These are phyloP conservation scores for Phaffomyces thermotolerans DNA, from an alignment of 805 yeast species.

Conservation along the genomic window DNA sequence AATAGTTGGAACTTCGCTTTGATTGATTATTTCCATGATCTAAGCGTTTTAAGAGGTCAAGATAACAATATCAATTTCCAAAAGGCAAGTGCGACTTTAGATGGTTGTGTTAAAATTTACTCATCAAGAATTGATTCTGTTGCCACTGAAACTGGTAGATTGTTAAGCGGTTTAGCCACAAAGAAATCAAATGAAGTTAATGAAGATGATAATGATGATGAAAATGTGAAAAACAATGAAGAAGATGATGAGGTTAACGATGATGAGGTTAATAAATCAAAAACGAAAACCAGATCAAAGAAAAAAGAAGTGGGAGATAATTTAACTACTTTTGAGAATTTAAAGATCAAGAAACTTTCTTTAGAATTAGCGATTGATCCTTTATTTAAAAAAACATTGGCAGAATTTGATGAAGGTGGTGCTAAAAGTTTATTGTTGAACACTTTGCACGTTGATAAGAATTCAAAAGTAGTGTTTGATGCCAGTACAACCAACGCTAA, in stretches of 20 bases:
- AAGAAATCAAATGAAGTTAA: conserved; percentile 21
- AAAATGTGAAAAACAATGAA: conserved; percentile 7
- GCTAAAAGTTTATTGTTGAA: conserved; percentile 63
- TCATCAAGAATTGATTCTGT: conserved; percentile 91
- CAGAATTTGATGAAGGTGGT: conserved; percentile 81
- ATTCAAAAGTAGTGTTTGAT: conserved; percentile 59
- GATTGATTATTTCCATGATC: conserved; percentile 85
- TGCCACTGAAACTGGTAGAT: conserved; percentile 80
- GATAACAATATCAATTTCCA: conserved; percentile 79
- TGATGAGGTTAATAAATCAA: conserved; percentile 6
- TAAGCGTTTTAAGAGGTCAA: conserved; percentile 66
- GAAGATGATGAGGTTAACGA: not conserved
- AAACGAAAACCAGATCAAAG: conserved; percentile 24
- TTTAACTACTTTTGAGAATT: conserved; percentile 40
- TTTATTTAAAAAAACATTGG: conserved; percentile 62
- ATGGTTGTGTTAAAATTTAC: conserved; percentile 91
- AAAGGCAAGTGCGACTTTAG: conserved; percentile 82
- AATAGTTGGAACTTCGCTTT: conserved; percentile 89
- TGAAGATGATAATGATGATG: conserved; percentile 21
- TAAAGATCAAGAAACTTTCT: conserved; percentile 50
- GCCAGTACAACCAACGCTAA: conserved; percentile 33
- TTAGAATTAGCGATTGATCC: conserved; percentile 67
- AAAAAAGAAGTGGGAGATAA: conserved; percentile 34
- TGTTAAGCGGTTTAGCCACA: conserved; percentile 67
- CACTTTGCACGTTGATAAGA: conserved; percentile 45